phyloP scores from a whole-genome alignment of 805 yeast genomes.

The Starmera quercuum region DNA sequence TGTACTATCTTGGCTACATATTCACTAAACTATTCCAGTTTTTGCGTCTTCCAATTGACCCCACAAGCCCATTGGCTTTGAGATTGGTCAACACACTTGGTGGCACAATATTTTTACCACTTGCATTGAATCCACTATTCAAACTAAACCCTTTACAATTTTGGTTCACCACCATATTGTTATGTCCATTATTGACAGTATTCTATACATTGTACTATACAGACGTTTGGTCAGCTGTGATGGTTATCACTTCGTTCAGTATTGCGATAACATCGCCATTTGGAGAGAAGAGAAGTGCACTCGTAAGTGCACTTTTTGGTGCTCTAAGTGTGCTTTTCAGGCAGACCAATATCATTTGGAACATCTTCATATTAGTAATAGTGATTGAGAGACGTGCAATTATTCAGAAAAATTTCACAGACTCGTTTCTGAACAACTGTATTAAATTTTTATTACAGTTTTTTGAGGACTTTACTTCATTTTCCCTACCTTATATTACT shows the following conservation, averaged over 20 bases:
- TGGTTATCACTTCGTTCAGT: conserved; percentile 50
- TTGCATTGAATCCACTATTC: conserved; percentile 31
- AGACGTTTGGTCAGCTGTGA: conserved; percentile 83
- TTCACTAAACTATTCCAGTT: conserved; percentile 20
- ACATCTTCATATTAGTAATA: conserved; percentile 47
- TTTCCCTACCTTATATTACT: conserved; percentile 40
- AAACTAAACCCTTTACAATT: conserved; percentile 33
- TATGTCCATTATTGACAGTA: conserved; percentile 66
- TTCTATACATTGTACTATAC: conserved; percentile 82
- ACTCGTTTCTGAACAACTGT: conserved; percentile 28
- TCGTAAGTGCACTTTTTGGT: conserved; percentile 48
- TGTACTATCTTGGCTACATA: conserved; percentile 46
- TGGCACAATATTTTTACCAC: conserved; percentile 47
- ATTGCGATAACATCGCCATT: conserved; percentile 33
- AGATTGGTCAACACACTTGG: conserved; percentile 62
- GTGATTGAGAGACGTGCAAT: conserved; percentile 45
- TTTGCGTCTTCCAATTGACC: conserved; percentile 17
- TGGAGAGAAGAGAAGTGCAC: conserved; percentile 26
- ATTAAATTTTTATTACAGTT: conserved; percentile 29
- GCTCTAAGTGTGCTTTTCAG: conserved; percentile 65
- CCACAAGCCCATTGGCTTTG: conserved; percentile 31
- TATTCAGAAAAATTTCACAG: conserved; percentile 31
- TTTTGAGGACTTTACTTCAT: conserved; percentile 24
- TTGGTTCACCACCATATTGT: conserved; percentile 34
- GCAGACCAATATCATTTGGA: conserved; percentile 92